Base-by-base conservation (phyloP, 306 rosid species). In the Biancaea sappan region DNA sequence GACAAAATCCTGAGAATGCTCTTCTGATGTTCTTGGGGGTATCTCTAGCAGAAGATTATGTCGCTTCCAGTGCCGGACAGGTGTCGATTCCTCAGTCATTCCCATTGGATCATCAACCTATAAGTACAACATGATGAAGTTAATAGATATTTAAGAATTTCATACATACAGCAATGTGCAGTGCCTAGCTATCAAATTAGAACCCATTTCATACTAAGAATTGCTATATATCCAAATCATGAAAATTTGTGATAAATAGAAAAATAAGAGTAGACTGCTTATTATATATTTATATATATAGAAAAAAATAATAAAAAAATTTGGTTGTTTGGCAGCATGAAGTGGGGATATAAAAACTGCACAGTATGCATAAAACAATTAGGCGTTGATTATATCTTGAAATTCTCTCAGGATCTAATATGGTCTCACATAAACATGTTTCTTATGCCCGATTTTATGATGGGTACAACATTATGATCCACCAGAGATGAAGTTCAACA, bases 21-120 rank as follows among this genome's bases (percentile, higher is more conserved):
- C 81, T 75, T 82, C 85, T 15, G 85, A 62, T 71, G 91, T 80
- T 81, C 88, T 82, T 21, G 77, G 48, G 0, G 96, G 96, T 64
- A 91, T 90, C 78, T 94, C 95, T 43, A 87, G 76, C 21, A 82
- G 53, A 65, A 86, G 90, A 82, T 85, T 91, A 26, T n/a, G 85
- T 61, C 76, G 80, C 85, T 90, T 91, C 87, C 94, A 81, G 13
- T 74, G 71, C 81, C 70, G 78, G 69, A 13, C 86, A 72, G 73
- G 44, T 72, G 77, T 60, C 12, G 53, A 46, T 80, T 85, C 91
- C 79, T 80, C 82, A 64, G 74, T 48, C 44, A 69, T 52, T 71
- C 79, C 84, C 68, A 77, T 77, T 66, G 83, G 73, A 53, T 66
- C 84, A 81, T 83, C 92, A 69, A 71, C 90, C 96, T 85, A 64